Conservation (phyloP, 1,139 yeast genomes). For the Kurtzmaniella quercitrusa region DNA sequence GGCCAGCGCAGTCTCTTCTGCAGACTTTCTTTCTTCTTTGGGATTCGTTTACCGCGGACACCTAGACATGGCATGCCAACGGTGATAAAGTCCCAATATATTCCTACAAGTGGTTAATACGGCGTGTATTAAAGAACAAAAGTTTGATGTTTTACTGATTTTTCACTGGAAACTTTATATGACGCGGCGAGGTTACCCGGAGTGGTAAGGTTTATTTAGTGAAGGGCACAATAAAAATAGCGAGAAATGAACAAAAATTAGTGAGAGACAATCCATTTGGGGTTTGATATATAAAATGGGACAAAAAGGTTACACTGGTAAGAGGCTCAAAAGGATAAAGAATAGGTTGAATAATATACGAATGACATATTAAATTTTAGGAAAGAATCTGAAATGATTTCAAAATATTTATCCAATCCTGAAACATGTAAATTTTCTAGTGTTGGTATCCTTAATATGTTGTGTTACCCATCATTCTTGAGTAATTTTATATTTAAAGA, state of each 20-base stretch:
- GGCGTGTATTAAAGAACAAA: neutral
- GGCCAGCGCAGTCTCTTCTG: constrained; percentile 34
- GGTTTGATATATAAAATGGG: too few species aligned
- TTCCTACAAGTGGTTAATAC: constrained; percentile 3
- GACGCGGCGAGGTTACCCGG: constrained; percentile 3
- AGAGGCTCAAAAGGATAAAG: too few species aligned
- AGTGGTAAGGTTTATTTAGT: neutral
- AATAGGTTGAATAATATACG: too few species aligned
- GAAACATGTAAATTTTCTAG: too few species aligned
- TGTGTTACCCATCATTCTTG: too few species aligned
- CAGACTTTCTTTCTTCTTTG: constrained; percentile 33
- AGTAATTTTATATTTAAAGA: too few species aligned
- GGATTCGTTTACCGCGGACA: constrained; percentile 49
- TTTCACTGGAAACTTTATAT: constrained; percentile 2
- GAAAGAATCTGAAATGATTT: too few species aligned
- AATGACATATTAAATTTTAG: too few species aligned
- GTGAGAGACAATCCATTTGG: too few species aligned
- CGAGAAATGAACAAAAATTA: neutral
- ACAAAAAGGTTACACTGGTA: too few species aligned
- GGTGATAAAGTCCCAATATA: constrained; percentile 40
- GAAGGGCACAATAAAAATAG: neutral
- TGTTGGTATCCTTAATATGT: too few species aligned
- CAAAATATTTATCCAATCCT: too few species aligned
- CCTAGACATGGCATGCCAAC: constrained; percentile 36
- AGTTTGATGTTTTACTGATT: neutral